Percentiles rank a stretch among this genome's conserved stretches.
phyloP scores from a whole-genome alignment of 768 basidiomycete species.

The Leccinum uliginosum region DNA sequence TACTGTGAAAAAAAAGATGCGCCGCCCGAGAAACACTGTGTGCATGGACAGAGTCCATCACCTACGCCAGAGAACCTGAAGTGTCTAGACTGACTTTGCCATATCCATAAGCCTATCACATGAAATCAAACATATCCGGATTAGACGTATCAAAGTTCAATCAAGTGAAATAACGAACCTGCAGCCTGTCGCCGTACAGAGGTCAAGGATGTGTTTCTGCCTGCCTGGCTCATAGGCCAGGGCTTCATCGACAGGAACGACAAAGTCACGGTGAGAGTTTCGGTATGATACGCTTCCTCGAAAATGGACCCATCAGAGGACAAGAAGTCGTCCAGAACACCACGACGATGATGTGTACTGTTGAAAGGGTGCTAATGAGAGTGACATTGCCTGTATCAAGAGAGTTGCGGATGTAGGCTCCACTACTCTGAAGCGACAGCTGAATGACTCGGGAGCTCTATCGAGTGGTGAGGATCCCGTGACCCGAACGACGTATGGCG shows the following conservation, averaged over 20 bases:
- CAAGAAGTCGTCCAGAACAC: no score
- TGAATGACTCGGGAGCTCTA: no score
- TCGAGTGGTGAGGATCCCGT: no score
- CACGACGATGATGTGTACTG: no score
- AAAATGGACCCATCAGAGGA: no score
- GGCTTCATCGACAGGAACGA: constrained; percentile 55
- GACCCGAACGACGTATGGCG: no score
- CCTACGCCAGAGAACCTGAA: constrained; percentile 65
- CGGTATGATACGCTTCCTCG: no score
- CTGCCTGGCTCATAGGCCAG: constrained; percentile 39
- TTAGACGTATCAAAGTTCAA: constrained; percentile 18
- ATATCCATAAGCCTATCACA: constrained; percentile 67
- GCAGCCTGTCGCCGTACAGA: constrained; percentile 72
- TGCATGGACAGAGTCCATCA: constrained; percentile 66
- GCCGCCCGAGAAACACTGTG: constrained; percentile 58
- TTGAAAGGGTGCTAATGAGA: no score
- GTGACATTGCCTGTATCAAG: no score
- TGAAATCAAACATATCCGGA: constrained; percentile 5
- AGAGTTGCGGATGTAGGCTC: no score
- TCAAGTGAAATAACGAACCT: constrained; percentile 46
- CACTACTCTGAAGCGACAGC: no score
- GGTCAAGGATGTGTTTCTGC: constrained; percentile 56
- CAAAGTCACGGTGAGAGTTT: no score
- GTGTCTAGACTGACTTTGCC: constrained; percentile 59
- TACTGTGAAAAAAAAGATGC: constrained; percentile 25